Evolutionary conservation across 352 stramenopile genomes (phyloP).

Genomic region (Phytophthora agathidicida): DNA sequence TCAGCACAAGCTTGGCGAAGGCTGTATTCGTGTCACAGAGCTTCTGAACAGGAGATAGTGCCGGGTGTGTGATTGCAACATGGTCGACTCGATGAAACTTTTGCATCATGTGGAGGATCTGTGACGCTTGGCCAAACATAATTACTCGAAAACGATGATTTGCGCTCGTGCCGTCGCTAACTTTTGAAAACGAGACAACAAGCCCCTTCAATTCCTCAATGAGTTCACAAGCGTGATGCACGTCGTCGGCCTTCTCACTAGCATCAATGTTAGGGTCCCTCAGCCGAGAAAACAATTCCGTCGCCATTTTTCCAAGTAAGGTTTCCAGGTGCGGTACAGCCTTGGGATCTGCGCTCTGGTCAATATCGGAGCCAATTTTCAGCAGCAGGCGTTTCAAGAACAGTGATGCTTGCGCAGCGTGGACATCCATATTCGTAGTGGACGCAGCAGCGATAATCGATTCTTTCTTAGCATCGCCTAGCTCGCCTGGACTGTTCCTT

Average conservation of each 20-base stretch:
- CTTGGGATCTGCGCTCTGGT: not conserved
- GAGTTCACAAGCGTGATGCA: slow-evolving; percentile 7
- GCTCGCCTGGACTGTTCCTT: not conserved
- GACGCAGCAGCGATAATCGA: not conserved
- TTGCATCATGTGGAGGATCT: slow-evolving; percentile 34
- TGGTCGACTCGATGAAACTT: slow-evolving; percentile 31
- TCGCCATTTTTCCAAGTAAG: not conserved
- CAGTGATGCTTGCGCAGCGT: no score
- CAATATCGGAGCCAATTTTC: not conserved
- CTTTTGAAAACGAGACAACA: slow-evolving; percentile 7
- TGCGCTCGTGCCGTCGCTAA: slow-evolving; percentile 8
- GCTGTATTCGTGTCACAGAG: slow-evolving; percentile 14
- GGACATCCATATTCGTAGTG: not conserved
- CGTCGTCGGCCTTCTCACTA: slow-evolving; percentile 8
- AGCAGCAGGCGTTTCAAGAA: slow-evolving; percentile 1
- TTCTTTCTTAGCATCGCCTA: no score
- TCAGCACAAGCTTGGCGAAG: slow-evolving; percentile 24
- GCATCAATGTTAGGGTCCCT: slow-evolving; percentile 9
- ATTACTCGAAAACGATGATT: slow-evolving; percentile 6
- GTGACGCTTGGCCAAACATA: slow-evolving; percentile 1
- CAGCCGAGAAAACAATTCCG: slow-evolving; percentile 6
- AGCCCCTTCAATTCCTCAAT: slow-evolving; percentile 15
- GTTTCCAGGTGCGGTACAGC: not conserved
- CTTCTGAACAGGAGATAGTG: slow-evolving; percentile 6
- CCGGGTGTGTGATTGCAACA: not conserved